Conservation (phyloP, 257 asterid genomes). For the Asclepias syriaca region DNA sequence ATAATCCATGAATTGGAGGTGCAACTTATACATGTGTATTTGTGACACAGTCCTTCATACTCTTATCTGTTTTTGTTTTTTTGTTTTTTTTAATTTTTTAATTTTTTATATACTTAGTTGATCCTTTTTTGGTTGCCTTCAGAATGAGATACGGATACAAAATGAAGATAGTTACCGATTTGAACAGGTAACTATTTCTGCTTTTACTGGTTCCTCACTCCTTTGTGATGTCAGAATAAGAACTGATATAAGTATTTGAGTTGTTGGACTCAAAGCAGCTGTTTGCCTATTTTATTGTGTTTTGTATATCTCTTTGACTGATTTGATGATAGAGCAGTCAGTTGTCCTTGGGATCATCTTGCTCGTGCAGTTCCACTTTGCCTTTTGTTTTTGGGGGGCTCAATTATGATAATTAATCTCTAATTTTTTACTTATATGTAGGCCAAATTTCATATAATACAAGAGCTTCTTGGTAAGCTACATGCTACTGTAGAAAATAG, state of each 20-base stretch:
- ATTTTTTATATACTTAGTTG: not conserved
- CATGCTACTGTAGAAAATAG: constrained; percentile 60
- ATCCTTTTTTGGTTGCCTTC: constrained; percentile 31
- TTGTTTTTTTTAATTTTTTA: no score
- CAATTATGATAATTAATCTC: constrained; percentile 4
- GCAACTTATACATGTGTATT: constrained; percentile 12
- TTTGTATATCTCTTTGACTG: not conserved
- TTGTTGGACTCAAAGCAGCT: not conserved
- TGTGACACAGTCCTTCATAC: not conserved
- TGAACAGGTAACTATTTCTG: constrained; percentile 65
- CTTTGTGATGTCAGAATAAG: not conserved
- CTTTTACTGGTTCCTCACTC: not conserved
- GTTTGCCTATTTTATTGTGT: not conserved
- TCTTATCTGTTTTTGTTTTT: no score
- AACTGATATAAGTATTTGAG: not conserved
- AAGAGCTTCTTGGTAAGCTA: constrained; percentile 85
- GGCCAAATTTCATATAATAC: constrained; percentile 89
- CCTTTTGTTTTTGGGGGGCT: not conserved
- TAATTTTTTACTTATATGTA: constrained; percentile 20
- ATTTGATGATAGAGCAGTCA: not conserved
- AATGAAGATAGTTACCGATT: constrained; percentile 77
- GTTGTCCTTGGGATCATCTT: not conserved
- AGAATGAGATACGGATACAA: constrained; percentile 90
- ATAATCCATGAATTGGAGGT: constrained; percentile 92
- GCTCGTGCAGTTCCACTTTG: not conserved